These are phyloP conservation scores for Starmera quercuum DNA, from an alignment of 805 yeast species.

Conservation along the genomic window DNA sequence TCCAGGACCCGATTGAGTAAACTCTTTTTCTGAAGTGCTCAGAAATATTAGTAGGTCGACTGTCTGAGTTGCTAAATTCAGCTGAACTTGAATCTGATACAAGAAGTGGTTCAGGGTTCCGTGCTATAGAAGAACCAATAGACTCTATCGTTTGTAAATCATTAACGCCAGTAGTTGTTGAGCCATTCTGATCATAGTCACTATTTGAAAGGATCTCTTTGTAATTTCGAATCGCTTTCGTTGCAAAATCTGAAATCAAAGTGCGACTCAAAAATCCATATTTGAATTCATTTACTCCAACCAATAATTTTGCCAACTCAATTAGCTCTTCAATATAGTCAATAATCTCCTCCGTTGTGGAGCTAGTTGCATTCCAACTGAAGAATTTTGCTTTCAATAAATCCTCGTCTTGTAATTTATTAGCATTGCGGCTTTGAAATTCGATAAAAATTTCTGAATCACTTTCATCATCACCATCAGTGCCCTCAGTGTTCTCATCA, in stretches of 20 bases:
- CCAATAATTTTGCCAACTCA: constrained; percentile 31
- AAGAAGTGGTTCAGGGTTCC: neutral
- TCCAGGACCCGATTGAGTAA: constrained; percentile 27
- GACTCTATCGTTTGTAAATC: neutral
- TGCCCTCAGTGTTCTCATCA: constrained; percentile 2
- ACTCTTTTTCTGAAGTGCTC: constrained; percentile 26
- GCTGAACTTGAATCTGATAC: neutral
- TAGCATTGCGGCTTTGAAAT: constrained; percentile 3
- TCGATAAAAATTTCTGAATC: constrained; percentile 16
- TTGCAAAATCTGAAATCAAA: constrained; percentile 33
- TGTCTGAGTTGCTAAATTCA: neutral
- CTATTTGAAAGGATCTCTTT: neutral
- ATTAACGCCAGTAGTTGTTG: neutral
- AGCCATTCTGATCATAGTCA: neutral
- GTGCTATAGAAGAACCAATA: neutral
- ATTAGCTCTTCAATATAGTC: constrained; percentile 40
- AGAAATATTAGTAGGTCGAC: constrained; percentile 10
- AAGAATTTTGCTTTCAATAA: constrained; percentile 30
- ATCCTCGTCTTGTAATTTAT: constrained; percentile 1
- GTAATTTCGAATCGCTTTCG: constrained; percentile 30
- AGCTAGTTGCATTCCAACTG: constrained; percentile 45
- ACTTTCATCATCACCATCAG: constrained; percentile 12
- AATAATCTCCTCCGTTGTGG: constrained; percentile 41
- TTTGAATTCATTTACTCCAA: constrained; percentile 42
- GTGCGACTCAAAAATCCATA: constrained; percentile 45